A percentile compares a stretch with the other conserved stretches of the same genome.
Conservation (phyloP, 73 alveolate genomes). For the Tetrahymena thermophila region DNA sequence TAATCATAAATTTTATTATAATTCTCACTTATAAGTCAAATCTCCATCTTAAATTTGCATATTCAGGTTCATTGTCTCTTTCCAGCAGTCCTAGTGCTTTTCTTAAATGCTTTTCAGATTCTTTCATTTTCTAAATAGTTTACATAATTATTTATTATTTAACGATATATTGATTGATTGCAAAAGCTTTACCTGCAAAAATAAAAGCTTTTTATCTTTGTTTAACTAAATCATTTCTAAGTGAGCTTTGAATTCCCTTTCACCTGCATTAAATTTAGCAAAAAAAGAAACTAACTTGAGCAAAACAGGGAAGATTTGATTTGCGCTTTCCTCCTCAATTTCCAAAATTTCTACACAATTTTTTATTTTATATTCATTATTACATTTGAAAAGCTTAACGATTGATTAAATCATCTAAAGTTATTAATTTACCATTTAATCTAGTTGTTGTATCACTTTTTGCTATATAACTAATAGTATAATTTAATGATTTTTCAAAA, state of each 20-base stretch:
- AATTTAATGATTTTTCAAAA: neutral
- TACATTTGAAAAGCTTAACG: neutral
- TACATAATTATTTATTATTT: neutral
- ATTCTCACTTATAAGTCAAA: neutral
- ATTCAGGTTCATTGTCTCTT: neutral
- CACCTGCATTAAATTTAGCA: neutral
- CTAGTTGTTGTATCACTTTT: neutral
- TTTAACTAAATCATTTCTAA: neutral
- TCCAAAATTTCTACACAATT: neutral
- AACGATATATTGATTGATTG: no score
- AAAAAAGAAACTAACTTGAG: neutral
- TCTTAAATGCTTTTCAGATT: neutral
- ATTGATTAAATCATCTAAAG: neutral
- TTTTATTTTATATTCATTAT: neutral
- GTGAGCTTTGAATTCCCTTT: neutral
- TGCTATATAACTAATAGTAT: neutral
- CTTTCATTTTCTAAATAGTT: neutral
- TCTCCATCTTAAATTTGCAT: neutral
- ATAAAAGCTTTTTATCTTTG: neutral
- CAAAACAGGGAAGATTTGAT: neutral
- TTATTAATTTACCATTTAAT: neutral
- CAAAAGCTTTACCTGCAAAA: neutral
- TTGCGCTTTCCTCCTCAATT: neutral
- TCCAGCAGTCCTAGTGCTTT: neutral
- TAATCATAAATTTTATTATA: neutral